Conservation (phyloP, 2,329 filamentous ascomycete species). For the Cercospora zeina region DNA sequence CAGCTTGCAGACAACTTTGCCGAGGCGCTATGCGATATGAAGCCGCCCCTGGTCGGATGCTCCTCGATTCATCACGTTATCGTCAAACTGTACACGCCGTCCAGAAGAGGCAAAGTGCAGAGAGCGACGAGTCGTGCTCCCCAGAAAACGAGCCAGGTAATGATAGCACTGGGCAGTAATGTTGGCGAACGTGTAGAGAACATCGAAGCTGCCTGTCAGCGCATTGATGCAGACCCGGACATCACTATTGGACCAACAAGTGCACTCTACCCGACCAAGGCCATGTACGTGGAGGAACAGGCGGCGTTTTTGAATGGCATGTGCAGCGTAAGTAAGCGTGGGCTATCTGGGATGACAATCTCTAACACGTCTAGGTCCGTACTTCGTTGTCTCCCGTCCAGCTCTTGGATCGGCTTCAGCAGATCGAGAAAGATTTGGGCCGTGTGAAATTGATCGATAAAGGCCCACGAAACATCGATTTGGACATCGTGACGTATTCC, state of each 20-base stretch:
- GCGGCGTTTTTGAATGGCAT: slow-evolving; percentile 86
- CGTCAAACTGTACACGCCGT: background rate
- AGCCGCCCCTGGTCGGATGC: background rate
- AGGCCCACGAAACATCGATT: slow-evolving; percentile 88
- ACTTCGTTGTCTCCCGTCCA: slow-evolving; percentile 73
- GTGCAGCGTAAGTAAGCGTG: slow-evolving; percentile 68
- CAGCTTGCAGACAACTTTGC: slow-evolving; percentile 1
- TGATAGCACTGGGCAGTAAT: slow-evolving; percentile 90
- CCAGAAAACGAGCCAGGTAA: slow-evolving; percentile 42
- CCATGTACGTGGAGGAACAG: slow-evolving; percentile 95
- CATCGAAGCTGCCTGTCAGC: slow-evolving; percentile 79
- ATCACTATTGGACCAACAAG: slow-evolving; percentile 80
- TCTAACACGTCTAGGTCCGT: slow-evolving; percentile 62
- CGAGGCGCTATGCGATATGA: background rate
- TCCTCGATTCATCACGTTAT: background rate
- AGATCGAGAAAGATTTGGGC: slow-evolving; percentile 77
- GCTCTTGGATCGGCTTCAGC: slow-evolving; percentile 77
- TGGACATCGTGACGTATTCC: slow-evolving; percentile 87
- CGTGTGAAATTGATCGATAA: slow-evolving; percentile 86
- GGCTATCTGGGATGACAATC: background rate
- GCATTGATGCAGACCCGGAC: slow-evolving; percentile 67
- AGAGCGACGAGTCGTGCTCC: too few relatives aligned
- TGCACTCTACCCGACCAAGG: slow-evolving; percentile 87
- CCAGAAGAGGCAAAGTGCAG: background rate
- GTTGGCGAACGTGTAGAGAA: slow-evolving; percentile 78